Conservation (phyloP, 345 rosid species). For the Clarkia xantiana region DNA sequence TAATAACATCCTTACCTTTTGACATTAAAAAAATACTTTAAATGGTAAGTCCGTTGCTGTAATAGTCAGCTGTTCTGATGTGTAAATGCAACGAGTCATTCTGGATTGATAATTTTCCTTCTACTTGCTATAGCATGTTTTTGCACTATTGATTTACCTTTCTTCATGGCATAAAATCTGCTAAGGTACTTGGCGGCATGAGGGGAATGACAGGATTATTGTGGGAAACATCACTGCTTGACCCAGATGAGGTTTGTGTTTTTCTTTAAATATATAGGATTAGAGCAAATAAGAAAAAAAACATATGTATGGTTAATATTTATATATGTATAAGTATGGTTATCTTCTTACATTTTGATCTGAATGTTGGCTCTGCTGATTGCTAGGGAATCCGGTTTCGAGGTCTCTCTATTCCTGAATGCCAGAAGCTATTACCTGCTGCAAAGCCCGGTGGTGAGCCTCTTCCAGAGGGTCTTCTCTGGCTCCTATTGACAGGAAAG, state of each 20-base stretch:
- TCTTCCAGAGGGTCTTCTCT: slow-evolving; percentile 88
- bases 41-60: no score
- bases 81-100: neutral
- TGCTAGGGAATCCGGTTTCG: slow-evolving; percentile 89
- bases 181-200: slow-evolving; percentile 93
- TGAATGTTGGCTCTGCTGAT: slow-evolving; percentile 7
- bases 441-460: slow-evolving; percentile 90
- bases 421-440: slow-evolving; percentile 82
- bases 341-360: neutral
- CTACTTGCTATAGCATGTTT: neutral
- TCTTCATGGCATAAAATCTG: neutral
- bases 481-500: slow-evolving; percentile 99
- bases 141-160: neutral
- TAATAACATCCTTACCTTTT: no score
- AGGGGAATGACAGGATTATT: slow-evolving; percentile 97
- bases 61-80: no score
- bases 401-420: slow-evolving; percentile 90
- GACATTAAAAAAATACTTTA: no score
- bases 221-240: slow-evolving; percentile 97
- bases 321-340: neutral
- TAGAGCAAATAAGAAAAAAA: no score
- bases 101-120: neutral
- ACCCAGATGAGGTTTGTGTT: slow-evolving; percentile 70
- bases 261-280: neutral
- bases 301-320: no score